Conservation (phyloP, 2,329 filamentous ascomycete genomes). For the Hypoxylon sp. region DNA sequence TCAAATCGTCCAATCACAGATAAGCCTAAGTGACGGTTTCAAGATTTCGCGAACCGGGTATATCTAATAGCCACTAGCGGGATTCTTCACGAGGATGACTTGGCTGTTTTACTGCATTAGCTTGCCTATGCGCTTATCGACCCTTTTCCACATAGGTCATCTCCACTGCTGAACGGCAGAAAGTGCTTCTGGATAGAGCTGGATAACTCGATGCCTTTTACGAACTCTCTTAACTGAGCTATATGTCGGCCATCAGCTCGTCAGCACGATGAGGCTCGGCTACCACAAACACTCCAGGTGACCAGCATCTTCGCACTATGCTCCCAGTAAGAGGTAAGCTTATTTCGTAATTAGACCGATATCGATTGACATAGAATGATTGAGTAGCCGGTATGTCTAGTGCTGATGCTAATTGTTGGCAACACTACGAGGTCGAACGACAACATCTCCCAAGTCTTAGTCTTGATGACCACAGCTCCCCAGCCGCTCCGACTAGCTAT, state of each 20-base stretch:
- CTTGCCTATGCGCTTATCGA: slow-evolving; percentile 21
- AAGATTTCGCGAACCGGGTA: not conserved
- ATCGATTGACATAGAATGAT: not conserved
- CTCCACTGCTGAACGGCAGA: not conserved
- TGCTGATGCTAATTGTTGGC: not conserved
- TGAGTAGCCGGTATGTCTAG: not conserved
- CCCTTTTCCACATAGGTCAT: slow-evolving; percentile 3
- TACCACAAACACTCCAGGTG: slow-evolving; percentile 11
- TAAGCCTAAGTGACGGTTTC: not conserved
- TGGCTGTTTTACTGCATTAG: slow-evolving; percentile 27
- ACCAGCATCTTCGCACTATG: slow-evolving; percentile 13
- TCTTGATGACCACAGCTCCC: not conserved
- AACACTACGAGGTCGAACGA: slow-evolving; percentile 28
- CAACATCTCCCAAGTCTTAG: slow-evolving; percentile 15
- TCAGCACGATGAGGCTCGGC: slow-evolving; percentile 23
- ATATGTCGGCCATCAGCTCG: slow-evolving; percentile 23
- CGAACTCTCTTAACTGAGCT: slow-evolving; percentile 10
- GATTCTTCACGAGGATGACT: slow-evolving; percentile 22
- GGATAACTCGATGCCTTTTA: slow-evolving; percentile 6
- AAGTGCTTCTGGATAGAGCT: not conserved
- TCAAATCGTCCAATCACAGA: slow-evolving; percentile 5
- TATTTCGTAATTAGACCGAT: slow-evolving; percentile 1
- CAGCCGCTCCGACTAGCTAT: not conserved
- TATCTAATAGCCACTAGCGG: slow-evolving; percentile 8
- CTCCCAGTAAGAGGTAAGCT: slow-evolving; percentile 9